Evolutionary conservation across 768 basidiomycete genomes (phyloP).

Genomic region (Wakefieldia striispora): DNA sequence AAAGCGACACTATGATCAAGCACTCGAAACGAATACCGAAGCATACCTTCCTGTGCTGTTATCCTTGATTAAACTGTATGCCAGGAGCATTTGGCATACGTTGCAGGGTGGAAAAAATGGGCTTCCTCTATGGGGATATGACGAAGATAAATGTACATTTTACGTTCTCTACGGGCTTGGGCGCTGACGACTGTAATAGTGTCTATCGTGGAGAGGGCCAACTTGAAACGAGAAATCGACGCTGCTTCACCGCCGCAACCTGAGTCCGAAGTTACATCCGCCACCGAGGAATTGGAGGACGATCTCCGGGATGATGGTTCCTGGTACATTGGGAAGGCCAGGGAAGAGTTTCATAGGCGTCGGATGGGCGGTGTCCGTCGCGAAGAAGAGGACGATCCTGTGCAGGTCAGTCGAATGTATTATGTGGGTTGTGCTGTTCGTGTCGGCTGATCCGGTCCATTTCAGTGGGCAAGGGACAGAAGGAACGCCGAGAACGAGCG

Average conservation of each 20-base stretch:
- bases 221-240: conserved; percentile 27
- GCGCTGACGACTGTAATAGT: conserved; percentile 18
- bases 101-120: conserved; percentile 68
- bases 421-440: not conserved
- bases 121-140: conserved; percentile 62
- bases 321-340: conserved; percentile 84
- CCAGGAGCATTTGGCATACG: conserved; percentile 82
- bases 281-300: conserved; percentile 28
- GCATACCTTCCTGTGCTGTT: conserved; percentile 86
- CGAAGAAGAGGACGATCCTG: conserved; percentile 66
- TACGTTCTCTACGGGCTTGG: not conserved
- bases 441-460: conserved; percentile 2
- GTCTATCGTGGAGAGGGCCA: conserved; percentile 22
- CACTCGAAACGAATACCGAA: conserved; percentile 82
- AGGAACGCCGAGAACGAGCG: conserved; percentile 69
- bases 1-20: conserved; percentile 91
- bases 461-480: conserved; percentile 76
- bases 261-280: conserved; percentile 8
- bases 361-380: conserved; percentile 39
- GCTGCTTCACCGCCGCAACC: conserved; percentile 5
- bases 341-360: conserved; percentile 70
- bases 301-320: conserved; percentile 49
- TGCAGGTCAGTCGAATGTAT: conserved; percentile 57
- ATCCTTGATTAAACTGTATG: conserved; percentile 78
- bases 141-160: conserved; percentile 42